Conservation (phyloP, 257 asterid genomes). For the Eustoma russellianum region DNA sequence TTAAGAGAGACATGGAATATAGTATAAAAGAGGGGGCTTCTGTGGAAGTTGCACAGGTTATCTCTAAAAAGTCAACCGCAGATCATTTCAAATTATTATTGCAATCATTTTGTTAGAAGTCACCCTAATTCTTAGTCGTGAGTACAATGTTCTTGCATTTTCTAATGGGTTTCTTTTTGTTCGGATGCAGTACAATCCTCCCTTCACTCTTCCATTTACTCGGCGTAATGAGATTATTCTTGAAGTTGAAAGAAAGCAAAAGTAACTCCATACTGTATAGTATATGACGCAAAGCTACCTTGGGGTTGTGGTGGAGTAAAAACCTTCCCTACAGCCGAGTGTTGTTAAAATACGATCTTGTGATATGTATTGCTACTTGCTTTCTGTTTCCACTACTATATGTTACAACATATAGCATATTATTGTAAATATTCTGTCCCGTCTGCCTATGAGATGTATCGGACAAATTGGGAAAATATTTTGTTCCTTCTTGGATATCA, state of each 20-base stretch:
- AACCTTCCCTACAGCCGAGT: background rate
- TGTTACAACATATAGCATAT: background rate
- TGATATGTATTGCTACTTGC: background rate
- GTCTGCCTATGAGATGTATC: too few relatives aligned
- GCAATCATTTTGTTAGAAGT: background rate
- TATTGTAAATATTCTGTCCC: background rate
- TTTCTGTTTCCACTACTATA: background rate
- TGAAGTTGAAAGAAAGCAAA: constrained; percentile 67
- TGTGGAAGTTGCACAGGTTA: constrained; percentile 83
- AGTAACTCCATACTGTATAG: constrained; percentile 20
- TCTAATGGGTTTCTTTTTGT: constrained; percentile 1
- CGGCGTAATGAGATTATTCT: constrained; percentile 88
- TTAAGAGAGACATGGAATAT: constrained; percentile 42
- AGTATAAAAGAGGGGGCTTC: constrained; percentile 41
- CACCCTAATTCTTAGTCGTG: background rate
- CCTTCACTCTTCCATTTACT: constrained; percentile 73
- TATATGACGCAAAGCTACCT: background rate
- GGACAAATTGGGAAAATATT: background rate
- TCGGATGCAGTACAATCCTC: constrained; percentile 80
- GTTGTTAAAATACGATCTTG: background rate
- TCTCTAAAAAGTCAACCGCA: background rate
- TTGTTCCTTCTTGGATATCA: background rate
- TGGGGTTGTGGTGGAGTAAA: too few relatives aligned
- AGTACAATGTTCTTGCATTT: constrained; percentile 4
- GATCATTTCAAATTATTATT: background rate